Evolutionary conservation across 225 moss, liverwort and hornwort species (phyloP).

Genomic region (Sphagnum contortum): DNA sequence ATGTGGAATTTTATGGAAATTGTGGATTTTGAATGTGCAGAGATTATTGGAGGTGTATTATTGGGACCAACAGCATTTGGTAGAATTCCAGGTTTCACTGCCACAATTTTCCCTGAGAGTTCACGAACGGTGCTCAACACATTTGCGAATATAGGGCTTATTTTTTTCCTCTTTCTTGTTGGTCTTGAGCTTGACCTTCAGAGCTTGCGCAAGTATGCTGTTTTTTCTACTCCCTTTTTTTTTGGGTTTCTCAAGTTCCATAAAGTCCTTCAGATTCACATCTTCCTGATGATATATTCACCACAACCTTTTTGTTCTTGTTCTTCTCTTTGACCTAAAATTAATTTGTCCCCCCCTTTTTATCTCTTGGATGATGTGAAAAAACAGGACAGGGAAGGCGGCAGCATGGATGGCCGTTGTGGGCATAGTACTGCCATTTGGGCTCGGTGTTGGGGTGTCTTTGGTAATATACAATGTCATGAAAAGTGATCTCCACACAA

Average conservation of each 20-base stretch:
- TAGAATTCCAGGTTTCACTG: constrained; percentile 43
- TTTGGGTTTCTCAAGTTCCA: too few relatives aligned
- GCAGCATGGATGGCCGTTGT: constrained; percentile 20
- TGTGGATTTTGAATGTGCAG: constrained; percentile 21
- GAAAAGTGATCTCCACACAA: neutral
- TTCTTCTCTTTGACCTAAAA: too few relatives aligned
- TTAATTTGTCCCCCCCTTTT: too few relatives aligned
- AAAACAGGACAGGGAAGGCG: constrained; percentile 17
- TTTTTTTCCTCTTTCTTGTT: constrained; percentile 84
- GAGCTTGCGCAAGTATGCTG: constrained; percentile 37
- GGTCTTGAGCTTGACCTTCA: constrained; percentile 65
- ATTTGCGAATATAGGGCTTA: constrained; percentile 61
- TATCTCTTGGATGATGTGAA: too few relatives aligned
- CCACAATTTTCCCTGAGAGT: constrained; percentile 44
- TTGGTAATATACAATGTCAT: constrained; percentile 9
- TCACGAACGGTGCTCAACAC: constrained; percentile 50
- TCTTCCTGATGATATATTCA: too few relatives aligned
- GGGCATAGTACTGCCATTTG: constrained; percentile 28
- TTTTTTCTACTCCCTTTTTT: too few relatives aligned
- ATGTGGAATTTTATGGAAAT: neutral
- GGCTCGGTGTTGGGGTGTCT: constrained; percentile 12
- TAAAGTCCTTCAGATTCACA: too few relatives aligned
- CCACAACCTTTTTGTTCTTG: too few relatives aligned
- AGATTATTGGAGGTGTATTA: constrained; percentile 64
- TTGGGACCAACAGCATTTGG: constrained; percentile 65